Base-by-base conservation (phyloP, 192 early-diverging fungal species). In the Coemansia sp. region DNA sequence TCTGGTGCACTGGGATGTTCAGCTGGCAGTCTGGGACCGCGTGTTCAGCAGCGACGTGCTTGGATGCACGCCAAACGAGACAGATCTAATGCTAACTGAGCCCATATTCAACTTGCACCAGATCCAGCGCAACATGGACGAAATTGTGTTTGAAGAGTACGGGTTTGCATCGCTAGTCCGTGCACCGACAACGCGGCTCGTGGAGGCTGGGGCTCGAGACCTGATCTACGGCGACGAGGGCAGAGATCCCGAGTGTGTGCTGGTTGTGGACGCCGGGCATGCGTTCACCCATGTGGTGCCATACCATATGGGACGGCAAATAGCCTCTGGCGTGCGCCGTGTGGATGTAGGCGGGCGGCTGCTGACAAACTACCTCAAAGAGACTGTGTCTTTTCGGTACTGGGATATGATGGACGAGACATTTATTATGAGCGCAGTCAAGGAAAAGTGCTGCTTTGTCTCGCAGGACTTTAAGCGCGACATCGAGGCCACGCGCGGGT, bases 361-460 rank as follows among this genome's bases (percentile, higher is more conserved):
- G 44, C 69, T 95, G 60, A 95, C 93, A 8, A 95, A 89, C 66
- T 90, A 92, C 53, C 71, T 95, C 11, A 95, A 95, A 63, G 93
- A 95, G 60, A 84, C 86, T n/a, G 88, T 95, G 20, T 93, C 93
- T n/a, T 95, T 95, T 63, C 80, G 92, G 81, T 86, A 92, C 61
- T 95, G 89, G 85, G 88, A 95, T 63, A 95, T 95, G 93, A 95
- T 92, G 92, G 92, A 95, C 54, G 92, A 95, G 70, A 90, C 92
- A 0, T 88, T 84, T 56, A 78, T 95, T n/a, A 86, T 95, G 54
- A 90, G 88, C 60, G 81, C 89, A 18, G 86, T 92, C 60, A 95
- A 95, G 73, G 90, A 93, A 71, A 74, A 81, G 5, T 91, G 90
- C 66, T 93, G 93, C 63, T 93, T 84, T 76, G 83, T 93, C 0